Percentiles rank a stretch among this genome's conserved stretches.
phyloP scores from a whole-genome alignment of 768 basidiomycete species.

The Naematelia encephala region DNA sequence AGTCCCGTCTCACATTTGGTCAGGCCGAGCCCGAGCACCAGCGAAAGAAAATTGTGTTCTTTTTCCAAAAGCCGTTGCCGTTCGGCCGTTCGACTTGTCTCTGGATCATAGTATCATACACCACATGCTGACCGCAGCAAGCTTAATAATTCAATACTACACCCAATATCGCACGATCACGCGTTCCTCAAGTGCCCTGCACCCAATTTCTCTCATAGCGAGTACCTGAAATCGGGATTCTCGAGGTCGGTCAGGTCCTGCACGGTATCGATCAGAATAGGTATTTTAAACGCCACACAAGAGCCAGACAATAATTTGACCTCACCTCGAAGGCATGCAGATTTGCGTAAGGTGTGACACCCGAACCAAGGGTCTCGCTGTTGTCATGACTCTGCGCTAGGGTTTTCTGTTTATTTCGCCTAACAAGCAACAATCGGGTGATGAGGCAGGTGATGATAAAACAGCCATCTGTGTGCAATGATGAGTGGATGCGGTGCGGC shows the following conservation, averaged over 20 bases:
- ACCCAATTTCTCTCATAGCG: not conserved
- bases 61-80: too few species aligned
- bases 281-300: not conserved
- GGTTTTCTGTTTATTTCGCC: conserved; percentile 41
- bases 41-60: too few species aligned
- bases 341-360: not conserved
- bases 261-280: conserved; percentile 53
- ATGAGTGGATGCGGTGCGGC: not conserved
- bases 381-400: conserved; percentile 1
- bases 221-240: conserved; percentile 33
- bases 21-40: too few species aligned
- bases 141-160: not conserved
- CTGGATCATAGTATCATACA: not conserved
- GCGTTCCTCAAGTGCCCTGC: not conserved
- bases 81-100: too few species aligned
- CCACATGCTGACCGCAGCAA: not conserved
- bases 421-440: conserved; percentile 54
- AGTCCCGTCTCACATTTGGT: too few species aligned
- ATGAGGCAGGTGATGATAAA: conserved; percentile 53
- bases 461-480: conserved; percentile 37
- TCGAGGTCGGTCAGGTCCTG: conserved; percentile 40
- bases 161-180: not conserved
- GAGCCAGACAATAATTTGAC: too few species aligned
- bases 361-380: not conserved
- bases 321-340: conserved; percentile 15